Conservation (phyloP, 192 early-diverging fungal genomes). For the Dissophora globulifera region DNA sequence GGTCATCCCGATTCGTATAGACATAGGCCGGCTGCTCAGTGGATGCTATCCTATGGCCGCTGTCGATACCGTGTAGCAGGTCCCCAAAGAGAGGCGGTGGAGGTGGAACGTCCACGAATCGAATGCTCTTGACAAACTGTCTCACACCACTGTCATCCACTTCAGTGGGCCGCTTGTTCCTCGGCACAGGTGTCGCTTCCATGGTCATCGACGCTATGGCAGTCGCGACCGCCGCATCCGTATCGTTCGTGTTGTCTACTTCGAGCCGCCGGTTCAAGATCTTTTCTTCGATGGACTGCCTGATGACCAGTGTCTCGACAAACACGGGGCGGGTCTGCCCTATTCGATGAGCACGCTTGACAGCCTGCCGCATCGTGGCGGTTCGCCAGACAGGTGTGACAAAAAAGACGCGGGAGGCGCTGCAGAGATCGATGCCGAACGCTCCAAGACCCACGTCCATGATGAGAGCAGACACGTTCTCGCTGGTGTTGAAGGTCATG, state of each 20-base stretch:
- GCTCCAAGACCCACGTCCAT: constrained; percentile 67
- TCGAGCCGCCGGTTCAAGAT: constrained; percentile 51
- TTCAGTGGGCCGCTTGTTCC: no score
- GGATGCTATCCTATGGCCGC: background rate
- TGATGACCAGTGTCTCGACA: constrained; percentile 69
- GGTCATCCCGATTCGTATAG: background rate
- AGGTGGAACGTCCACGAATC: constrained; percentile 21
- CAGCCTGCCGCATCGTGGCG: constrained; percentile 81
- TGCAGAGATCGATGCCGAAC: constrained; percentile 82
- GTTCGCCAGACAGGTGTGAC: constrained; percentile 79
- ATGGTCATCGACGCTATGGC: background rate
- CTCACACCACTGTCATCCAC: constrained; percentile 29
- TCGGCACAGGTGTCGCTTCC: no score
- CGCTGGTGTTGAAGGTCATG: constrained; percentile 72
- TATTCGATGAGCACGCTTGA: constrained; percentile 87
- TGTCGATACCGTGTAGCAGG: background rate
- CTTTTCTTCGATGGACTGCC: constrained; percentile 64
- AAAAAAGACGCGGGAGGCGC: constrained; percentile 78
- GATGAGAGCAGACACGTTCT: constrained; percentile 59
- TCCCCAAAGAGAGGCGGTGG: no score
- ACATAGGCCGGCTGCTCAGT: background rate
- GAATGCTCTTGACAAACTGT: constrained; percentile 14
- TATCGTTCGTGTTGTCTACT: constrained; percentile 14
- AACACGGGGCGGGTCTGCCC: constrained; percentile 71
- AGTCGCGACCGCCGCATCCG: no score